Evolutionary conservation across 331 rosid genomes (phyloP).

Genomic region (Erythrophleum ivorense): DNA sequence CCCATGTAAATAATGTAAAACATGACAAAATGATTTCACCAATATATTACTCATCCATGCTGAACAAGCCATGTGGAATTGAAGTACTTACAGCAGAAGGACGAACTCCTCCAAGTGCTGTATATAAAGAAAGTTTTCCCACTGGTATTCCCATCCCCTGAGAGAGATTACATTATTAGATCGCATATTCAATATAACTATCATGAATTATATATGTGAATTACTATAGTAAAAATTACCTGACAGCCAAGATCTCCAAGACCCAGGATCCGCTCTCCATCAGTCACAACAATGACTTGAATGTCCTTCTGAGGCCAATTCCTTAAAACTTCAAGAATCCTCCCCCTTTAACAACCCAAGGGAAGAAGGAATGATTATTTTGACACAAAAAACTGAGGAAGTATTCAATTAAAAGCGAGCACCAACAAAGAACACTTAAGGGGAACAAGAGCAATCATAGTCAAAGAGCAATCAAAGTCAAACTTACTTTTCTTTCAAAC

Average conservation of each 20-base stretch:
- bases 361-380: constrained; percentile 27
- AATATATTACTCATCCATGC: background rate
- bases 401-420: constrained; percentile 33
- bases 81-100: constrained; percentile 82
- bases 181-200: constrained; percentile 7
- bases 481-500: constrained; percentile 94
- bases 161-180: constrained; percentile 22
- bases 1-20: constrained; percentile 19
- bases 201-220: constrained; percentile 2
- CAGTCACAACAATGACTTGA: constrained; percentile 98
- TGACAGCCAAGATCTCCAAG: constrained; percentile 99
- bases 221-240: constrained; percentile 49
- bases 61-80: background rate
- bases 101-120: constrained; percentile 97
- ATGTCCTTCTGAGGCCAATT: constrained; percentile 97
- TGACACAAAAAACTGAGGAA: constrained; percentile 25
- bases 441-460: constrained; percentile 13
- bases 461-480: constrained; percentile 11
- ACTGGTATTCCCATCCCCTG: constrained; percentile 99
- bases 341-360: constrained; percentile 62
- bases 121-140: constrained; percentile 89
- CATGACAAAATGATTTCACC: background rate
- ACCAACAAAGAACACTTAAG: background rate
- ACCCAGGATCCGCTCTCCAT: constrained; percentile 94
- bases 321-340: constrained; percentile 88